Evolutionary conservation across 1,284 basidiomycete genomes (phyloP).

Genomic region (Sporisorium exsertum): DNA sequence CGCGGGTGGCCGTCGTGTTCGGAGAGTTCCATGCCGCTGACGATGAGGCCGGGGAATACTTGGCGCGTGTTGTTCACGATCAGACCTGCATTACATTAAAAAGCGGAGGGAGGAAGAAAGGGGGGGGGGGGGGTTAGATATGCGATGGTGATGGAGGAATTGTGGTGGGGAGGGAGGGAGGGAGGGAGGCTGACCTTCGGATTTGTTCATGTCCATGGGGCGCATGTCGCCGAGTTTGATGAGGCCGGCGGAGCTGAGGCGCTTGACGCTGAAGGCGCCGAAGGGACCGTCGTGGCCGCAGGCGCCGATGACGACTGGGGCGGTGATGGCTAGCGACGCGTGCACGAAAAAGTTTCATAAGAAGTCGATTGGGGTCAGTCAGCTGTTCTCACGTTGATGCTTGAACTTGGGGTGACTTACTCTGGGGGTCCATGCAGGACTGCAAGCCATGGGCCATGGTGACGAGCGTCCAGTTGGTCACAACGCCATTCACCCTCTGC

Average conservation of each 20-base stretch:
- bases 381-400: neutral
- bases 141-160: too few relatives aligned
- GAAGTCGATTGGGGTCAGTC: neutral
- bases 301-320: constrained; percentile 74
- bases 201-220: constrained; percentile 65
- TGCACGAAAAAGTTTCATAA: neutral
- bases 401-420: constrained; percentile 71
- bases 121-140: too few relatives aligned
- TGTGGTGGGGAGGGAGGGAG: neutral
- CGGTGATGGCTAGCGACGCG: constrained; percentile 54
- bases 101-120: constrained; percentile 4
- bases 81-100: constrained; percentile 24
- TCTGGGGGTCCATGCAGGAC: constrained; percentile 87
- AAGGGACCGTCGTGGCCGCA: constrained; percentile 85
- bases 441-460: constrained; percentile 78
- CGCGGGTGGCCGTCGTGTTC: constrained; percentile 83
- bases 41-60: constrained; percentile 81
- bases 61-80: constrained; percentile 77
- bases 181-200: constrained; percentile 43
- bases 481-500: constrained; percentile 83
- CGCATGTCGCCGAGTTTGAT: constrained; percentile 85
- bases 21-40: constrained; percentile 82
- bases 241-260: constrained; percentile 81
- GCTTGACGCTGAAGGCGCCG: constrained; percentile 86
- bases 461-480: constrained; percentile 87